A percentile compares a stretch with the other conserved stretches of the same genome.
Conservation (phyloP, 257 asterid species). For the Jacaranda mimosifolia region DNA sequence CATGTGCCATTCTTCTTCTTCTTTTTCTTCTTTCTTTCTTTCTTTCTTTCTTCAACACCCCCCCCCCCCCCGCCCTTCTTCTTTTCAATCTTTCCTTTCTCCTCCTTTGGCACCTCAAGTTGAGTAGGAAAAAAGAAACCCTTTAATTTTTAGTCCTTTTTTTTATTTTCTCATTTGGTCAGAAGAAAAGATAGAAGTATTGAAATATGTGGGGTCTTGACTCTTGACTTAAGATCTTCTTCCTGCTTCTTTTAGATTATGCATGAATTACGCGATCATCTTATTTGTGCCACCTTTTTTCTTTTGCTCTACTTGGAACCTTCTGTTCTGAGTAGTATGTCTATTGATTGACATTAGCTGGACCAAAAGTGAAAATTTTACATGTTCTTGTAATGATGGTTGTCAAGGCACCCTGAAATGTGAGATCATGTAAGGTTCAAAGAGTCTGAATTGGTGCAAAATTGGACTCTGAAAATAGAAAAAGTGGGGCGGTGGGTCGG, state of each 20-base stretch:
- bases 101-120: background rate
- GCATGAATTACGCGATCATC: conserved; percentile 31
- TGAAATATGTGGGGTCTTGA: conserved; percentile 45
- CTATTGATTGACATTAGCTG: too few species aligned
- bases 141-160: conserved; percentile 24
- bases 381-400: conserved; percentile 29
- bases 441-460: background rate
- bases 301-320: too few species aligned
- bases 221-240: conserved; percentile 49
- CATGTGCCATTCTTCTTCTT: background rate
- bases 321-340: too few species aligned
- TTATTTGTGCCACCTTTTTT: conserved; percentile 21
- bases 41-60: too few species aligned
- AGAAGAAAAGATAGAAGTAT: background rate
- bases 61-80: background rate
- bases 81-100: too few species aligned
- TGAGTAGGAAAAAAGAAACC: conserved; percentile 18
- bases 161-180: conserved; percentile 13
- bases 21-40: background rate
- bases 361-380: conserved; percentile 9
- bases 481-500: conserved; percentile 18
- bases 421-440: conserved; percentile 29
- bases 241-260: background rate
- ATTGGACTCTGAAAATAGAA: too few species aligned
- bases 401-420: conserved; percentile 8